Conservation (phyloP, 2,329 filamentous ascomycete species). For the Tricladium varicosporioides region DNA sequence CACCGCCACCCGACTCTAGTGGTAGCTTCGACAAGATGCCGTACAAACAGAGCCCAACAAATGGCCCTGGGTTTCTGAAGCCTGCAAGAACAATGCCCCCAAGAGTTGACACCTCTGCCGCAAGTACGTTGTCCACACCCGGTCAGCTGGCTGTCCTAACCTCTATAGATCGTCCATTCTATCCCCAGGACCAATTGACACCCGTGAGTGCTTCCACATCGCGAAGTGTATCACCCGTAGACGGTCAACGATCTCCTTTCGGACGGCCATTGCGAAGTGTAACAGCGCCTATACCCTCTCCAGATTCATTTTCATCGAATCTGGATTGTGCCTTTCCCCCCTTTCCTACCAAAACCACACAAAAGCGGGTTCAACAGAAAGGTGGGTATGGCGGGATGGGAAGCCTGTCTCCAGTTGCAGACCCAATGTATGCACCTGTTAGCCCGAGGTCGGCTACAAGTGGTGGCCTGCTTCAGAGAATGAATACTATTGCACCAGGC, state of each 20-base stretch:
- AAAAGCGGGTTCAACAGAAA: constrained; percentile 12
- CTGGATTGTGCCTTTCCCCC: constrained; percentile 53
- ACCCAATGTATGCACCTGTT: constrained; percentile 44
- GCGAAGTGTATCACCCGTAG: constrained; percentile 60
- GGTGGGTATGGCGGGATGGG: constrained; percentile 17
- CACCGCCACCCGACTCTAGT: constrained; percentile 31
- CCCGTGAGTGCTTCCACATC: constrained; percentile 61
- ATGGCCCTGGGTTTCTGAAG: constrained; percentile 34
- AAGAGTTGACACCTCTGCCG: constrained; percentile 50
- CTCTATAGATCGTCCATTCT: constrained; percentile 50
- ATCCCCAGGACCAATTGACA: constrained; percentile 58
- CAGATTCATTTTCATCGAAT: constrained; percentile 41
- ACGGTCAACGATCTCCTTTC: constrained; percentile 42
- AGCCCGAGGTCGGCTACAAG: constrained; percentile 45
- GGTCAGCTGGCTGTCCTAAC: constrained; percentile 34
- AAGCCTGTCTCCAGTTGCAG: constrained; percentile 31
- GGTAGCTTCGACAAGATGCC: constrained; percentile 25
- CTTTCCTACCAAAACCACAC: constrained; percentile 42
- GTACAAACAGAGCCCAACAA: constrained; percentile 23
- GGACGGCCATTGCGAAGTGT: constrained; percentile 35
- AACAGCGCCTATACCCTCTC: constrained; percentile 41
- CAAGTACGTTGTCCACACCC: constrained; percentile 43
- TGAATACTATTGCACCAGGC: constrained; percentile 65
- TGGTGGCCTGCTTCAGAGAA: constrained; percentile 53
- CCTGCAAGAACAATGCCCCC: constrained; percentile 42